Conservation (phyloP, 306 rosid species). For the Medicago arabica region DNA sequence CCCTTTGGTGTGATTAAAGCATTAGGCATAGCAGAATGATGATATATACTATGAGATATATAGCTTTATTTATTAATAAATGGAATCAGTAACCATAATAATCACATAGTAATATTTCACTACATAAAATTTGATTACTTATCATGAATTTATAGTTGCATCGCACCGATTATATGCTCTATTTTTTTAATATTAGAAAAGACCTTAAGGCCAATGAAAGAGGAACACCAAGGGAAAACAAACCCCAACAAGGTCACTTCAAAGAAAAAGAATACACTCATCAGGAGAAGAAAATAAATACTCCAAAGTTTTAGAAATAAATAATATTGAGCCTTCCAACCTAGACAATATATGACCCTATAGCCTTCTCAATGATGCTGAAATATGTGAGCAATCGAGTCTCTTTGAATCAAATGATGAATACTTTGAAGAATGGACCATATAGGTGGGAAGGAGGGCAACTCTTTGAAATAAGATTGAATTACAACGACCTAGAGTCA, state of each 20-base stretch:
- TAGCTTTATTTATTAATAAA: background rate
- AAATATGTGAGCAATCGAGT: background rate
- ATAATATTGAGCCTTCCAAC: background rate
- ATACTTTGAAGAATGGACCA: background rate
- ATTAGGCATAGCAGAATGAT: slow-evolving; percentile 5
- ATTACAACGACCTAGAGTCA: background rate
- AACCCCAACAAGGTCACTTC: background rate
- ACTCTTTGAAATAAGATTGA: background rate
- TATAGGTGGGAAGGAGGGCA: background rate
- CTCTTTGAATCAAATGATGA: background rate
- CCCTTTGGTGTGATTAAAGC: slow-evolving; percentile 23
- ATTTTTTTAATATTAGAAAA: no score
- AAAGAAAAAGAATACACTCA: background rate
- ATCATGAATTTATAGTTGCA: background rate
- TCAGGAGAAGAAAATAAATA: background rate
- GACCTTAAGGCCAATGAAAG: background rate
- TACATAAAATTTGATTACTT: background rate
- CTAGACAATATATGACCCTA: background rate
- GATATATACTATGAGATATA: background rate
- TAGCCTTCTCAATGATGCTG: background rate
- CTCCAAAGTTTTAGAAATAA: background rate
- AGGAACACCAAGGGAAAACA: background rate
- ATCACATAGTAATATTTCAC: background rate
- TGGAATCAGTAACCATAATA: background rate
- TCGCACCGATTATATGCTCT: background rate